Conservation (phyloP, 495 filamentous ascomycete species). For the Aspergillus egyptiacus region DNA sequence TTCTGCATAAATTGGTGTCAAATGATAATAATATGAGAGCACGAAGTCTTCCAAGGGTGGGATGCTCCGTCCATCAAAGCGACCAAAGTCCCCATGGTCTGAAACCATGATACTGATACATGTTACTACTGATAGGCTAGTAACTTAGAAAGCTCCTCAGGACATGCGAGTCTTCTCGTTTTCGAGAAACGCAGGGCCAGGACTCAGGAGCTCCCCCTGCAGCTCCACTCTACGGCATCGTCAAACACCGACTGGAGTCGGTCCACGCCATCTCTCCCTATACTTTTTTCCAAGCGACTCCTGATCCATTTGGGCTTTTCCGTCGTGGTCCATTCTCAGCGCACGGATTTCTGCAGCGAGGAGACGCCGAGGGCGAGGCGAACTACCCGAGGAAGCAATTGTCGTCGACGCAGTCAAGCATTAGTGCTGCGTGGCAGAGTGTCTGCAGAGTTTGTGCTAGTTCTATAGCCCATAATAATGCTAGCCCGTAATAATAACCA, state of each 20-base stretch:
- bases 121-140: constrained; percentile 1
- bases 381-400: no score
- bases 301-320: background rate
- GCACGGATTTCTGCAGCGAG: no score
- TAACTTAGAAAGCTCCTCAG: background rate
- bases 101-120: no score
- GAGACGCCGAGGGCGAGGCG: background rate
- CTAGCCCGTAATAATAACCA: constrained; percentile 1
- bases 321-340: background rate
- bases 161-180: constrained; percentile 23
- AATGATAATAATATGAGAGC: no score
- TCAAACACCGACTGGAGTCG: no score
- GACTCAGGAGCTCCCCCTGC: background rate
- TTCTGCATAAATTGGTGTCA: constrained; percentile 10
- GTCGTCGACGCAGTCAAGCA: background rate
- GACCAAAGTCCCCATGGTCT: no score
- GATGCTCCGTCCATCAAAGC: no score
- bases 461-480: background rate
- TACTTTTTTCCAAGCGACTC: background rate
- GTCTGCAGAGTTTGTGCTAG: background rate
- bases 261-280: background rate
- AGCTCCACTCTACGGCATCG: no score
- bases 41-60: no score
- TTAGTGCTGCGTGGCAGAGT: background rate
- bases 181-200: no score